These are phyloP conservation scores for Pulveroboletus frians DNA, from an alignment of 768 basidiomycete genomes.

Conservation along the genomic window DNA sequence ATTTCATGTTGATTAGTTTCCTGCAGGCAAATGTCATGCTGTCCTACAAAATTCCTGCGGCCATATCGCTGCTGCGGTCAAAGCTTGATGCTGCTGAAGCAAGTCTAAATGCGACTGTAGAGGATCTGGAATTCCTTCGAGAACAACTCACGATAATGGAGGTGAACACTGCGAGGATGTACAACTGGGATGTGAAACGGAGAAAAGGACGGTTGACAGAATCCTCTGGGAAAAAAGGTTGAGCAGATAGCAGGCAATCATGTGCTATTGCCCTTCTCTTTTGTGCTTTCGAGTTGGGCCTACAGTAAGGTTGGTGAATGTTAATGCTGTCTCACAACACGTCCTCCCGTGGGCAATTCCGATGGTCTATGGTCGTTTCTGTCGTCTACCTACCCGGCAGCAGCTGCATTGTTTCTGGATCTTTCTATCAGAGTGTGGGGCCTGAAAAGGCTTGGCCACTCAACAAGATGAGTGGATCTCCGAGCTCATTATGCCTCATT, in stretches of 20 bases:
- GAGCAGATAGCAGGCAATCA: slow-evolving; percentile 1
- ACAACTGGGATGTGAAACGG: slow-evolving; percentile 93
- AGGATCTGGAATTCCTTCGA: slow-evolving; percentile 88
- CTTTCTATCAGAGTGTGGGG: too few species aligned
- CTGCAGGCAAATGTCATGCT: slow-evolving; percentile 94
- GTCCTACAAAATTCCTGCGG: slow-evolving; percentile 80
- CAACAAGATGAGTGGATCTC: too few species aligned
- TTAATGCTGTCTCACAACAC: not conserved
- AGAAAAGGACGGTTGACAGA: slow-evolving; percentile 52
- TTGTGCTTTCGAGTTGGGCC: not conserved
- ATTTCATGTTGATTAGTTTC: not conserved
- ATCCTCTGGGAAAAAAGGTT: slow-evolving; percentile 11
- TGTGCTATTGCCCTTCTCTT: not conserved
- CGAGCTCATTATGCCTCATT: too few species aligned
- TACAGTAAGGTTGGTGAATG: not conserved
- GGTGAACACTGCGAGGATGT: slow-evolving; percentile 89
- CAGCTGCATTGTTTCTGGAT: too few species aligned
- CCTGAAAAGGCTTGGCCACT: too few species aligned
- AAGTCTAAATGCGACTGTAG: slow-evolving; percentile 61
- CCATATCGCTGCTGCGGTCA: slow-evolving; percentile 63
- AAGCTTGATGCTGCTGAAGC: slow-evolving; percentile 72
- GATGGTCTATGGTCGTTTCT: too few species aligned
- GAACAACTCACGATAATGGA: slow-evolving; percentile 98
- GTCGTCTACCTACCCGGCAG: too few species aligned
- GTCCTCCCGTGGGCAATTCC: not conserved